phyloP scores from a whole-genome alignment of 2,329 filamentous ascomycete genomes.

The Simplicillium sp. region DNA sequence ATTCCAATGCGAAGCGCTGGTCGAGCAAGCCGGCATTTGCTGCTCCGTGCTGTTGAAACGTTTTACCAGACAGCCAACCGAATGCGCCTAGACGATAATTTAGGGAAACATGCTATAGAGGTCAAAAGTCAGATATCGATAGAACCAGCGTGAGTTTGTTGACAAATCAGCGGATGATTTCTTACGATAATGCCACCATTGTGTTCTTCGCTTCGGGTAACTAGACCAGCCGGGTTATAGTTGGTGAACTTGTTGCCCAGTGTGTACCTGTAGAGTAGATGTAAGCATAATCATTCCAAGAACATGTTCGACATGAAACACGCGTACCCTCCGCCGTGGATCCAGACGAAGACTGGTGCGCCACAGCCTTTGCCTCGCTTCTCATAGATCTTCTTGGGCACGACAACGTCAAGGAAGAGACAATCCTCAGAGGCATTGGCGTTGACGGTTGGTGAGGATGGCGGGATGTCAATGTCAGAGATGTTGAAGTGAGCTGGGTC shows the following conservation, averaged over 20 bases:
- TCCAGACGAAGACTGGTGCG: slow-evolving; percentile 12
- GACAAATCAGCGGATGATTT: background rate
- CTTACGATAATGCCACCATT: background rate
- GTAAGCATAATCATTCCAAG: too few relatives aligned
- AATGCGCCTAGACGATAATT: background rate
- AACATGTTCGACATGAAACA: too few relatives aligned
- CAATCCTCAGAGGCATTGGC: background rate
- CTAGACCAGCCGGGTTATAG: background rate
- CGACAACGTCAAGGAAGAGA: slow-evolving; percentile 7
- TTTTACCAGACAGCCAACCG: background rate
- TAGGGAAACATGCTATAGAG: background rate
- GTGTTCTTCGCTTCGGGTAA: background rate
- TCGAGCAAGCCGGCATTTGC: slow-evolving; percentile 7
- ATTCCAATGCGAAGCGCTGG: slow-evolving; percentile 8
- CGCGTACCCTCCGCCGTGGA: slow-evolving; percentile 1
- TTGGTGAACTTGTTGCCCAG: too few relatives aligned
- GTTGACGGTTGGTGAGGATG: background rate
- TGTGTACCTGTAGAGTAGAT: too few relatives aligned
- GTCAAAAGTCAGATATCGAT: background rate
- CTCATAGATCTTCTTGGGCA: slow-evolving; percentile 23
- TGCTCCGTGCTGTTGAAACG: background rate
- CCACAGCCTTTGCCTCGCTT: slow-evolving; percentile 14
- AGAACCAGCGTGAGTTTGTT: background rate
- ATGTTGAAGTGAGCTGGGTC: slow-evolving; percentile 1
- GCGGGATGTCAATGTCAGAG: background rate